Conservation (phyloP, 2,329 filamentous ascomycete species). For the Paecilomyces niveus region DNA sequence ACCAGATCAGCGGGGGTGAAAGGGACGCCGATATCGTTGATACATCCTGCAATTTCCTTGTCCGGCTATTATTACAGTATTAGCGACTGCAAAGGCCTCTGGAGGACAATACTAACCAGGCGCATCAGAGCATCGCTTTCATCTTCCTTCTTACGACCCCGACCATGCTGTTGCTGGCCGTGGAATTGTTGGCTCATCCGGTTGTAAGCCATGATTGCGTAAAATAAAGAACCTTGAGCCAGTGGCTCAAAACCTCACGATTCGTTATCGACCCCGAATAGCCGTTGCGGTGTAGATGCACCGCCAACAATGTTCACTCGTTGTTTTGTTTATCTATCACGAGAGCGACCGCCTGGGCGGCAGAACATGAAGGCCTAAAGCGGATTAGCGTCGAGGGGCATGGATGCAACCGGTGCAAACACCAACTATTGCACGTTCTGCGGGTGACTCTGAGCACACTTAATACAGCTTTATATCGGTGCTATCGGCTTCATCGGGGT, state of each 20-base stretch:
- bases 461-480: background rate
- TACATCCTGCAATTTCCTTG: constrained; percentile 87
- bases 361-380: constrained; percentile 9
- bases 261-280: background rate
- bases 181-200: constrained; percentile 48
- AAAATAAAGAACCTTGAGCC: constrained; percentile 4
- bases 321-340: constrained; percentile 25
- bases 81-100: background rate
- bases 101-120: constrained; percentile 35
- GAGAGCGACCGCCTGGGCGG: constrained; percentile 12
- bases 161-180: constrained; percentile 40
- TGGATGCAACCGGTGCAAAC: constrained; percentile 31
- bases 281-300: background rate
- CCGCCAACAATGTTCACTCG: background rate
- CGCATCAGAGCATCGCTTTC: constrained; percentile 53
- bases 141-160: constrained; percentile 49
- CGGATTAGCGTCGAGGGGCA: constrained; percentile 29
- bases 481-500: background rate
- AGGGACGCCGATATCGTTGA: constrained; percentile 89
- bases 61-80: constrained; percentile 43
- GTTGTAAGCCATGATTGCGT: constrained; percentile 42
- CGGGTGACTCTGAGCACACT: background rate
- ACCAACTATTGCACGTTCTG: constrained; percentile 6
- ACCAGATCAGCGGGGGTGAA: constrained; percentile 82
- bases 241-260: background rate